Evolutionary conservation across 1,284 basidiomycete genomes (phyloP).

Genomic region (Boletus sp.): DNA sequence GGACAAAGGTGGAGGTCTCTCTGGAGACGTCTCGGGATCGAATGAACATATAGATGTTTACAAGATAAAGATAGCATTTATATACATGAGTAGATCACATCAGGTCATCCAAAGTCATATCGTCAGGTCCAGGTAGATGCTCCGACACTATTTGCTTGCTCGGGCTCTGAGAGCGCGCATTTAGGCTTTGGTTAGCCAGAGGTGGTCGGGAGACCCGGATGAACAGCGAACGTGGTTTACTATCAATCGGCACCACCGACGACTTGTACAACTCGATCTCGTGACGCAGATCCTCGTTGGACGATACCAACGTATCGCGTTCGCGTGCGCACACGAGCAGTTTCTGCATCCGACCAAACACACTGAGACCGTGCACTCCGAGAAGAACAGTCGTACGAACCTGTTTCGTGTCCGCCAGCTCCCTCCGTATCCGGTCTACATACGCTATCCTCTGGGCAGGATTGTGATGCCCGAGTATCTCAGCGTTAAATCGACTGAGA

Average conservation of each 20-base stretch:
- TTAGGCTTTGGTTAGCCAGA: constrained; percentile 45
- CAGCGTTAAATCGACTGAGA: constrained; percentile 70
- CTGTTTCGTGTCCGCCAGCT: constrained; percentile 68
- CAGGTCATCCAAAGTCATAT: constrained; percentile 62
- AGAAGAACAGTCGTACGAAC: constrained; percentile 35
- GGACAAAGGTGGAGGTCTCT: no score
- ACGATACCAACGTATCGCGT: constrained; percentile 44
- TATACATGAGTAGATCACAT: constrained; percentile 25
- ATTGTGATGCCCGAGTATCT: constrained; percentile 71
- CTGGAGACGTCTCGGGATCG: no score
- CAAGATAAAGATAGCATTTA: constrained; percentile 17
- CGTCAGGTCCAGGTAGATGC: constrained; percentile 35
- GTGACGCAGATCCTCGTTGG: constrained; percentile 51
- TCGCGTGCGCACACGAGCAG: constrained; percentile 52
- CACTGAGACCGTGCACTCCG: neutral
- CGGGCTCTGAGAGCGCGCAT: constrained; percentile 22
- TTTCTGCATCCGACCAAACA: constrained; percentile 40
- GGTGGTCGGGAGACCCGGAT: constrained; percentile 59
- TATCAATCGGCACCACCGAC: constrained; percentile 50
- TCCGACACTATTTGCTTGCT: constrained; percentile 20
- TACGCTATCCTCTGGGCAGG: constrained; percentile 72
- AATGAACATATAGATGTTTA: neutral
- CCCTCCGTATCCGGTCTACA: constrained; percentile 65
- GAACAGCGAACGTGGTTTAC: constrained; percentile 59
- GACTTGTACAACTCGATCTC: constrained; percentile 72